These are phyloP conservation scores for Ceriops decandra DNA, from an alignment of 345 rosid species.

Conservation along the genomic window DNA sequence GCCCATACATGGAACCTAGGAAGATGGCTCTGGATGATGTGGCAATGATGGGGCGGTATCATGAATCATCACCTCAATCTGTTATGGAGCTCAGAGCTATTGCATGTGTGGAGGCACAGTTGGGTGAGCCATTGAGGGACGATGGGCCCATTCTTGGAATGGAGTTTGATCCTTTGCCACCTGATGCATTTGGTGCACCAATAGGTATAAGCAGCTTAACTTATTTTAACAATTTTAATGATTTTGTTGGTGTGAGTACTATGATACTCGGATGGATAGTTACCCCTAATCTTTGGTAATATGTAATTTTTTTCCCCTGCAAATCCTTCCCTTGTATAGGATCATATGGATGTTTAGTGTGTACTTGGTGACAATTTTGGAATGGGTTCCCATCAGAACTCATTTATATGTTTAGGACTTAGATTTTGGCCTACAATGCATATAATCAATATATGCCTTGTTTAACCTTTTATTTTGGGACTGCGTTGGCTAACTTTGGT, in stretches of 20 bases:
- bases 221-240: neutral
- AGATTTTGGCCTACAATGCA: too few relatives aligned
- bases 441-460: neutral
- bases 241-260: neutral
- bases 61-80: constrained; percentile 63
- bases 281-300: too few relatives aligned
- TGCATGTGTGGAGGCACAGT: constrained; percentile 87
- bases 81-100: constrained; percentile 81
- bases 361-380: too few relatives aligned
- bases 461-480: neutral
- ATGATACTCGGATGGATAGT: too few relatives aligned
- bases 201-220: constrained; percentile 48
- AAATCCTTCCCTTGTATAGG: too few relatives aligned
- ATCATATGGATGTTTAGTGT: too few relatives aligned
- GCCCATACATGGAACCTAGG: constrained; percentile 45
- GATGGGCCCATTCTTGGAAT: constrained; percentile 95
- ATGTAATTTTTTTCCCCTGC: too few relatives aligned
- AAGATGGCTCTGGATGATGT: constrained; percentile 40
- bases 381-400: too few relatives aligned
- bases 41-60: constrained; percentile 40
- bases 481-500: constrained; percentile 5
- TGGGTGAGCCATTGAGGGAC: constrained; percentile 94
- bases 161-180: constrained; percentile 97
- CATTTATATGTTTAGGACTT: too few relatives aligned
- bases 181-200: constrained; percentile 88